Evolutionary conservation across 192 early-diverging fungal species (phyloP), one percentile per base, ranked within the genome.

Genomic region (Coemansia sp.): DNA sequence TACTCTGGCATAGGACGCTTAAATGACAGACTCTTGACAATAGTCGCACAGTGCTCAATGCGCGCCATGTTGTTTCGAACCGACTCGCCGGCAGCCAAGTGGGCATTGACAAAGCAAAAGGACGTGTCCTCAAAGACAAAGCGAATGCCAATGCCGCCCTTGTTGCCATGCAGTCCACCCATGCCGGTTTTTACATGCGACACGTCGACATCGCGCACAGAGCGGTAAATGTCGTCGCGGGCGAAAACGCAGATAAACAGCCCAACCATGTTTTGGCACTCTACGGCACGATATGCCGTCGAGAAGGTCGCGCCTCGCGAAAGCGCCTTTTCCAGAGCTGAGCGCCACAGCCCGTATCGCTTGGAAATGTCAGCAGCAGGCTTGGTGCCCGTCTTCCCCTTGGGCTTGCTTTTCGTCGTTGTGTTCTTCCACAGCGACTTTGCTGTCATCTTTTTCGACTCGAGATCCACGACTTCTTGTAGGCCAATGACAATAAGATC

Each of bases 401-500:
- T 68, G 51, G 61, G 38, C 40, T 77, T 77, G 70, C 22, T 22
- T 41, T 76, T 76, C 1, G 76, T 62, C 16, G 81, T 75, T 13
- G 84, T 78, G 60, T 74, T 79, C 47, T 62, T 73, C 70, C 72
- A 79, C 46, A 83, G 71, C 34, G 77, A 84, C 64, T 74, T 92
- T 55, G 92, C 93, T 15, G 90, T 93, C 85, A 89, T 85, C 71
- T 92, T 92, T 70, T 95, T 86, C 60, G 63, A 85, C 81, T 85
- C 94, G 42, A 99, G 85, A 73, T 99, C 93, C 11, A 99, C 97
- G 49, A 99, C 91, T 80, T 99, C 98, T 74, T 99, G 96, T 67
- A 98, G 90, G 27, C 96, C 97, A 72, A 99, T 90, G 0, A 92
- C 91, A 41, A 90, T 88, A 3, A 98, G 64, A 59, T 98, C 91